A percentile compares a stretch with the other conserved stretches of the same genome.
Conservation (phyloP, 1,284 basidiomycete genomes). For the Chondrostereum purpureum region DNA sequence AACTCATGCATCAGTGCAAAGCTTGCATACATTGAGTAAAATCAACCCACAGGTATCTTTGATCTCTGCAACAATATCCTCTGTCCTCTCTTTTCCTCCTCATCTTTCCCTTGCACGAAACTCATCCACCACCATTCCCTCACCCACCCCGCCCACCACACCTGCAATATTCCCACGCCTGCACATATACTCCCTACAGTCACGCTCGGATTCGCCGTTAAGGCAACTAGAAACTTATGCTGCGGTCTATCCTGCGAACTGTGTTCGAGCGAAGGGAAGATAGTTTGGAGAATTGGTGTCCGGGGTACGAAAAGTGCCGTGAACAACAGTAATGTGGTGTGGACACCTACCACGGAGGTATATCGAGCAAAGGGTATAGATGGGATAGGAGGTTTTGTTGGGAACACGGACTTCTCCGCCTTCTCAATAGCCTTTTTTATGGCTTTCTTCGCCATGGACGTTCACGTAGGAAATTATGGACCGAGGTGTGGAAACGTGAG, state of each 20-base stretch:
- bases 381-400: neutral
- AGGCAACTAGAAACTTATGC: constrained; percentile 54
- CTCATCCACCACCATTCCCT: constrained; percentile 43
- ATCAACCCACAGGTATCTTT: constrained; percentile 1
- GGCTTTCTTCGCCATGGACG: neutral
- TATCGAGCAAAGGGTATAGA: constrained; percentile 39
- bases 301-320: constrained; percentile 62
- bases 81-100: constrained; percentile 24
- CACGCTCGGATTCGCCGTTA: constrained; percentile 57
- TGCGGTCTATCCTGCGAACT: constrained; percentile 57
- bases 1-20: too few species aligned
- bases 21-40: too few species aligned
- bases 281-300: constrained; percentile 40
- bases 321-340: constrained; percentile 61
- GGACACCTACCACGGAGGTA: constrained; percentile 68
- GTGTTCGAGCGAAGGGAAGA: constrained; percentile 24
- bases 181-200: constrained; percentile 58
- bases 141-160: constrained; percentile 72
- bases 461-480: neutral
- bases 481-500: neutral
- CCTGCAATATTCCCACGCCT: constrained; percentile 54
- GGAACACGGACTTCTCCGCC: neutral
- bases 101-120: constrained; percentile 18
- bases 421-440: neutral
- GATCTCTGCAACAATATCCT: constrained; percentile 7